Evolutionary conservation across 2,329 filamentous ascomycete species (phyloP).

Genomic region (Clonostachys solani): DNA sequence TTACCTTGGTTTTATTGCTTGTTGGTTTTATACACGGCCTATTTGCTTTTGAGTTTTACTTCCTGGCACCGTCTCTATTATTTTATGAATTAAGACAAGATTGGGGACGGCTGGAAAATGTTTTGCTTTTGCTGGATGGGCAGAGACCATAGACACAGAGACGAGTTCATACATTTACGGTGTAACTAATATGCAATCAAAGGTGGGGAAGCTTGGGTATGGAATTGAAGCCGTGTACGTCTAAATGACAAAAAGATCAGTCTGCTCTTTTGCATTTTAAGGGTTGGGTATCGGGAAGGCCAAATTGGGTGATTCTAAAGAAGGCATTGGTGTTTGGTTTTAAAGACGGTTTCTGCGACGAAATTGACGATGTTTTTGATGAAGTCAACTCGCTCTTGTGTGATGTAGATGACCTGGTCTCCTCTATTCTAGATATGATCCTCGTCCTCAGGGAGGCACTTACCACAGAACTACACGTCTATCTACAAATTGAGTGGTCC

Average conservation of each 20-base stretch:
- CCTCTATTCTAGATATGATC: no score
- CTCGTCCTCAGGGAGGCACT: no score
- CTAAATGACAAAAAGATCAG: no score
- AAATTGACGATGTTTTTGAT: slow-evolving; percentile 1
- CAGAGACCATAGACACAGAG: slow-evolving; percentile 29
- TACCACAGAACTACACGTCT: no score
- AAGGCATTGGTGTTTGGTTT: neutral
- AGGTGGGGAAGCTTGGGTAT: slow-evolving; percentile 13
- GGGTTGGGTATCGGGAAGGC: no score
- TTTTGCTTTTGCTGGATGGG: slow-evolving; percentile 20
- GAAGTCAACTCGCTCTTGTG: neutral
- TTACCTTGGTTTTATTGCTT: slow-evolving; percentile 1
- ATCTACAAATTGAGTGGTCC: no score
- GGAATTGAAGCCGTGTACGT: neutral
- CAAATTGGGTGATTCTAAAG: neutral
- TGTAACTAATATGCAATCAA: slow-evolving; percentile 30
- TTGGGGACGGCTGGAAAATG: neutral
- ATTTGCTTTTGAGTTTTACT: no score
- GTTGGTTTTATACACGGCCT: no score
- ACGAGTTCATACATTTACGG: slow-evolving; percentile 19
- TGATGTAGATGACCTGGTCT: no score
- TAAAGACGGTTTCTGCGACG: neutral
- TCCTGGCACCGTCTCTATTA: no score
- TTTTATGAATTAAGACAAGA: neutral
- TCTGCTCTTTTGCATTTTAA: no score